Evolutionary conservation across 495 filamentous ascomycete genomes (phyloP).

Genomic region (Neurospora sublineolata): DNA sequence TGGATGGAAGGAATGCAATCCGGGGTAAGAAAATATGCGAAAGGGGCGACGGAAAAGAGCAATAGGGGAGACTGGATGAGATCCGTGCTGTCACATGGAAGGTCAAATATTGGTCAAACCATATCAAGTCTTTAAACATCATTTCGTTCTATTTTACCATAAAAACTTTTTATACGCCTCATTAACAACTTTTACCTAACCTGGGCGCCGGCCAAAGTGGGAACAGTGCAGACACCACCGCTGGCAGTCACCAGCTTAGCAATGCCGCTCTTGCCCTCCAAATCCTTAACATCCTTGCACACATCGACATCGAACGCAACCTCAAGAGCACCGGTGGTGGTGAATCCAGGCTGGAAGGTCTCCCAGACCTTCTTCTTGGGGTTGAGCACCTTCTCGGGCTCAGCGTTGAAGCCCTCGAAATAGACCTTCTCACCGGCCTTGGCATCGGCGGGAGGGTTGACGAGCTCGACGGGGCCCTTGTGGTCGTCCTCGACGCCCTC

Average conservation of each 20-base stretch:
- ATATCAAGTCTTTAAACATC: not conserved
- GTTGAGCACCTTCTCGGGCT: constrained; percentile 87
- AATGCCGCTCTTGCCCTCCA: constrained; percentile 46
- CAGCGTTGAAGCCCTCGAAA: constrained; percentile 89
- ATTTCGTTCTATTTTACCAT: constrained; percentile 5
- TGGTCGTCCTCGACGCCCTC: constrained; percentile 77
- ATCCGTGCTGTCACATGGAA: no score
- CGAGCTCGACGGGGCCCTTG: constrained; percentile 84
- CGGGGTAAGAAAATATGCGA: no score
- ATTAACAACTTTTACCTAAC: constrained; percentile 43
- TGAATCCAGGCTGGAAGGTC: constrained; percentile 87
- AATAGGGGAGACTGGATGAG: no score
- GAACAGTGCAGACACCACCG: constrained; percentile 64
- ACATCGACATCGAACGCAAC: constrained; percentile 49
- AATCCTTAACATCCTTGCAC: constrained; percentile 39
- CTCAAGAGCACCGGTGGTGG: constrained; percentile 64
- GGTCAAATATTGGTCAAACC: not conserved
- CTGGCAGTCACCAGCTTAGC: constrained; percentile 60
- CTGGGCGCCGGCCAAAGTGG: constrained; percentile 56
- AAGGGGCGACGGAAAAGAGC: no score
- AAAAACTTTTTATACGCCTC: constrained; percentile 7
- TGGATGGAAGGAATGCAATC: no score
- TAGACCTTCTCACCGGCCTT: constrained; percentile 73
- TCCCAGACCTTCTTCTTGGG: constrained; percentile 99
- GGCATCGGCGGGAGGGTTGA: constrained; percentile 69